Evolutionary conservation across 768 basidiomycete species (phyloP).

Genomic region (Mycena vulgaris): DNA sequence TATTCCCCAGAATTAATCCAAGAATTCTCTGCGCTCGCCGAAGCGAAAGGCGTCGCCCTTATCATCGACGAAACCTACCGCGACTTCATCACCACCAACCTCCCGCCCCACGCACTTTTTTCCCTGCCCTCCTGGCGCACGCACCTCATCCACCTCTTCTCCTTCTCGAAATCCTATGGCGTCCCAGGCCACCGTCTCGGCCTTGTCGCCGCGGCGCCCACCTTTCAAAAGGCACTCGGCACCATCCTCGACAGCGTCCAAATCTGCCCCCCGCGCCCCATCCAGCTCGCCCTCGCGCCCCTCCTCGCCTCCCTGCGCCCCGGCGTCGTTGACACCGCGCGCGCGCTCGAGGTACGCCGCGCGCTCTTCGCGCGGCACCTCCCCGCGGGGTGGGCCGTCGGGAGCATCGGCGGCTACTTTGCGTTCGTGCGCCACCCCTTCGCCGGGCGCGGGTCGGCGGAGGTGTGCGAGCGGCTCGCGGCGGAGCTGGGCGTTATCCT

Average conservation of each 20-base stretch:
- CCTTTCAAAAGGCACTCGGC: constrained; percentile 62
- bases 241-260: constrained; percentile 84
- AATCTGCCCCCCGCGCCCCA: constrained; percentile 82
- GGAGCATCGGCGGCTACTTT: constrained; percentile 81
- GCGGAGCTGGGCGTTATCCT: constrained; percentile 74
- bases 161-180: constrained; percentile 86
- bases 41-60: constrained; percentile 69
- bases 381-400: constrained; percentile 71
- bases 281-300: constrained; percentile 76
- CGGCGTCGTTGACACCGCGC: constrained; percentile 68
- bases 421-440: constrained; percentile 85
- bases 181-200: constrained; percentile 90
- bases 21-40: constrained; percentile 74
- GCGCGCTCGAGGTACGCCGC: constrained; percentile 66
- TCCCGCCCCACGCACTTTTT: constrained; percentile 73
- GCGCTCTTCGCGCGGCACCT: constrained; percentile 59
- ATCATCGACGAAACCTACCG: constrained; percentile 93
- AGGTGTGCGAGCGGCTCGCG: constrained; percentile 74
- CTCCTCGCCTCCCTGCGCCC: constrained; percentile 67
- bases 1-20: constrained; percentile 72
- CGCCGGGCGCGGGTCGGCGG: constrained; percentile 59
- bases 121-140: constrained; percentile 66
- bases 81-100: constrained; percentile 71
- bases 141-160: constrained; percentile 79
- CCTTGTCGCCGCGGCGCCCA: constrained; percentile 73